Conservation (phyloP, 2,329 filamentous ascomycete species). For the Calonectria pseudoturangicola region DNA sequence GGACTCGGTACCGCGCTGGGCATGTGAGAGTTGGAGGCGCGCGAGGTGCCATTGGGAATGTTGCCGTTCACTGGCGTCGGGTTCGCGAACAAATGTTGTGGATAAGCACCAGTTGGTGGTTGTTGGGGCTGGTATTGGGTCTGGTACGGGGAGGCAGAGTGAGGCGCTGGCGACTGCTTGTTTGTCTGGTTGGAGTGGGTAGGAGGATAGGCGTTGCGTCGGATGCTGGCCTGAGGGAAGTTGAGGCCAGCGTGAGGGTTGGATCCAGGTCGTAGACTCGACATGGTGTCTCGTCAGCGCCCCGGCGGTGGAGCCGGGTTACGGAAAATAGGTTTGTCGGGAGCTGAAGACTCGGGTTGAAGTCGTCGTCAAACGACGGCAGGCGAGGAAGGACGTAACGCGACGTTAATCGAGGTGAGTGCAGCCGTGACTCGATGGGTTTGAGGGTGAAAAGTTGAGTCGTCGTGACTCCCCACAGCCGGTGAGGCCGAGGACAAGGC, state of each 20-base stretch:
- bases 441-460: slow-evolving; percentile 43
- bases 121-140: slow-evolving; percentile 73
- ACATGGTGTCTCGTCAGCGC: slow-evolving; percentile 62
- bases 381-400: slow-evolving; percentile 38
- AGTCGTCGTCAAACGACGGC: slow-evolving; percentile 39
- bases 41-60: slow-evolving; percentile 69
- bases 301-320: slow-evolving; percentile 49
- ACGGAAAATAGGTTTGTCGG: slow-evolving; percentile 23
- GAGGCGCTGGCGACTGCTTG: slow-evolving; percentile 73
- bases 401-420: slow-evolving; percentile 37
- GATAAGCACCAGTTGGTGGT: slow-evolving; percentile 67
- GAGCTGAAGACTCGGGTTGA: slow-evolving; percentile 29
- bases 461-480: slow-evolving; percentile 39
- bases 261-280: slow-evolving; percentile 69
- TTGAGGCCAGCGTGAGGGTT: slow-evolving; percentile 72
- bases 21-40: slow-evolving; percentile 66
- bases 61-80: slow-evolving; percentile 68
- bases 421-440: slow-evolving; percentile 45
- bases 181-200: slow-evolving; percentile 70
- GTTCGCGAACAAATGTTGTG: slow-evolving; percentile 72
- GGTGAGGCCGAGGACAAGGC: slow-evolving; percentile 36
- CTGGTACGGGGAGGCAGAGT: slow-evolving; percentile 74
- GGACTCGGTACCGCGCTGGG: slow-evolving; percentile 70
- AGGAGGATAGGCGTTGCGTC: slow-evolving; percentile 68
- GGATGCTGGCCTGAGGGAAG: slow-evolving; percentile 70